Evolutionary conservation across 192 early-diverging fungal genomes (phyloP), one percentile per base, ranked within the genome.

Genomic region (Gorgonomyces haynaldii): DNA sequence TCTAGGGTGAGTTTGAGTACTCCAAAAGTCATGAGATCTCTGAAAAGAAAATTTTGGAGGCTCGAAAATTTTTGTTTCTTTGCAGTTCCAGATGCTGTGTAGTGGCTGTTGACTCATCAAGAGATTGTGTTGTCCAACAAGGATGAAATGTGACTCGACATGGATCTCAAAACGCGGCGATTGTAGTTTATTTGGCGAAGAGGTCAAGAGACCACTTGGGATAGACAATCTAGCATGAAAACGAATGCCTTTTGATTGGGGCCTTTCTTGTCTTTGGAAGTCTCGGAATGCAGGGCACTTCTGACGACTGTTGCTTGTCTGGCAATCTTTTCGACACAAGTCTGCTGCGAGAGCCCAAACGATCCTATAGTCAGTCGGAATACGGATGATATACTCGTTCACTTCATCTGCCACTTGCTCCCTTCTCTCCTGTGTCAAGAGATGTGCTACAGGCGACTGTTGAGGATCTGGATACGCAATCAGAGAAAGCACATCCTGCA

Each of bases 321-420:
- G 7, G 70, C 68, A 41, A 81, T 61, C 16, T 51, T 55, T 57
- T 74, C 62, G 19, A 81, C 42, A 31, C 48, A 52, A 19, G 75
- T 65, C 26, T 17, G 15, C 9, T 5, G 13, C 4, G 8, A 9
- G 4, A 22, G 26, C 12, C 4, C 47, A 9, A 16, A 35, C 12
- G 15, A 20, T 25, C 15, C 29, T 38, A 29, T 3, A 53, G 9
- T 41, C 17, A 13, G 2, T 15, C 21, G 19, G 15, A 47, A 28
- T 72, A 83, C 81, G 61, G 23, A 84, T 61, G 39, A 84, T 74
- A 19, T 73, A 66, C 43, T 69, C 78, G 39, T 84, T 84, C 44
- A 83, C 53, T 23, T 54, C 52, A 25, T 64, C 62, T 16, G 82
- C 82, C 8, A 81, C 63, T 2, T 65, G 53, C 34, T 82, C 78